Percentiles rank a stretch among this genome's conserved stretches.
phyloP scores from a whole-genome alignment of 78 protist genomes.

The Monosiga brevicollis region DNA sequence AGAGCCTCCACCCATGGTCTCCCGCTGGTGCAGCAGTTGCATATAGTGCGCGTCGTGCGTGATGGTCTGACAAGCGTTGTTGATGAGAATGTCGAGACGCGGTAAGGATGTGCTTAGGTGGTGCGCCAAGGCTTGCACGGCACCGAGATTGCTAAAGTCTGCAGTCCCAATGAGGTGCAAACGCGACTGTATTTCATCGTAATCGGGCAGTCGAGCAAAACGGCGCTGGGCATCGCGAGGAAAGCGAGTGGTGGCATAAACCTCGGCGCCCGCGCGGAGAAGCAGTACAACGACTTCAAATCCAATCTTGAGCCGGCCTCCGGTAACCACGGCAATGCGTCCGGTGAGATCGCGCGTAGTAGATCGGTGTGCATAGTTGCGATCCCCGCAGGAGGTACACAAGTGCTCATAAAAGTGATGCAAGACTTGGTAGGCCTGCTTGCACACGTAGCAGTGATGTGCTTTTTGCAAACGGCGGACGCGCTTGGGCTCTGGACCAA shows the following conservation, averaged over 20 bases:
- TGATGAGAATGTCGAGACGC: slow-evolving; percentile 39
- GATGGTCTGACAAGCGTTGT: slow-evolving; percentile 72
- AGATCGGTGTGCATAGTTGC: slow-evolving; percentile 41
- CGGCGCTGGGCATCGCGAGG: slow-evolving; percentile 49
- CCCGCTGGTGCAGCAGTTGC: slow-evolving; percentile 26
- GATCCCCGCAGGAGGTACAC: slow-evolving; percentile 53
- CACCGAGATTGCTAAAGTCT: not conserved
- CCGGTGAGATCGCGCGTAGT: slow-evolving; percentile 22
- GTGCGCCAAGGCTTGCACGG: not conserved
- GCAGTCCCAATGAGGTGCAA: not conserved
- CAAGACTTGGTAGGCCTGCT: not conserved
- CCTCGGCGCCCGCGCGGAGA: slow-evolving; percentile 32
- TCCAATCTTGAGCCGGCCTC: slow-evolving; percentile 52
- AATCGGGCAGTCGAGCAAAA: slow-evolving; percentile 37
- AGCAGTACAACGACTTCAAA: slow-evolving; percentile 21
- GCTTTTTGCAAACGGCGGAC: no score
- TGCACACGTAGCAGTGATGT: slow-evolving; percentile 43
- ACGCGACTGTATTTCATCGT: not conserved
- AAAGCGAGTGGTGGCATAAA: slow-evolving; percentile 54
- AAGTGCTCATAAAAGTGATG: slow-evolving; percentile 44
- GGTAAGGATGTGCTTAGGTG: not conserved
- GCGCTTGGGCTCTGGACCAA: no score
- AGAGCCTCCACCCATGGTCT: no score
- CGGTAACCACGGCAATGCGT: slow-evolving; percentile 44
- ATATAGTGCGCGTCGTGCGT: slow-evolving; percentile 40